A percentile compares a stretch with the other conserved stretches of the same genome.
phyloP scores from a whole-genome alignment of 805 yeast genomes.

The Metschnikowia shivogae region DNA sequence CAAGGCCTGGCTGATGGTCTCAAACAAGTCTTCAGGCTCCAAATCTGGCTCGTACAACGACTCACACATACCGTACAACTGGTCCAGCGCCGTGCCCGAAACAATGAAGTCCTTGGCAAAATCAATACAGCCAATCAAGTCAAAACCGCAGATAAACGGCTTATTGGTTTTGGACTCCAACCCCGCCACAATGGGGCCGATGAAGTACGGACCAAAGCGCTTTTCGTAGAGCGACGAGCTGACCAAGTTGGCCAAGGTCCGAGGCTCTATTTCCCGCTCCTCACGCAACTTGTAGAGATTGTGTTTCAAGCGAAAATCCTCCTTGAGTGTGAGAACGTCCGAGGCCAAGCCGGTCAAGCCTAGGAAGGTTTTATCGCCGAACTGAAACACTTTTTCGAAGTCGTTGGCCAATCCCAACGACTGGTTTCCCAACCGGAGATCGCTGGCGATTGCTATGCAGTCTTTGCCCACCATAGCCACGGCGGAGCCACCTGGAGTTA shows the following conservation, averaged over 20 bases:
- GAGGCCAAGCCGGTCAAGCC: slow-evolving; percentile 95
- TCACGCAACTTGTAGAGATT: slow-evolving; percentile 88
- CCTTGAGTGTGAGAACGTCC: slow-evolving; percentile 83
- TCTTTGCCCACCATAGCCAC: slow-evolving; percentile 99
- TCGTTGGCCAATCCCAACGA: slow-evolving; percentile 88
- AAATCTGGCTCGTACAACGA: slow-evolving; percentile 88
- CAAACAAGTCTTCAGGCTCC: slow-evolving; percentile 93
- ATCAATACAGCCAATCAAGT: slow-evolving; percentile 94
- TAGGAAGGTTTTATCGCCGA: slow-evolving; percentile 73
- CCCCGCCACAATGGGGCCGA: slow-evolving; percentile 96
- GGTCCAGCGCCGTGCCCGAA: slow-evolving; percentile 95
- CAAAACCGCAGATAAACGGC: slow-evolving; percentile 95
- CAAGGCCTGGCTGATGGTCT: slow-evolving; percentile 90
- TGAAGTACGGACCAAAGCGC: slow-evolving; percentile 94
- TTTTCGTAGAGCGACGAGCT: slow-evolving; percentile 85
- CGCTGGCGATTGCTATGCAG: slow-evolving; percentile 97
- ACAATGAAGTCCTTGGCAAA: slow-evolving; percentile 92
- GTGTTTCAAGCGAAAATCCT: slow-evolving; percentile 76
- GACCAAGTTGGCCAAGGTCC: slow-evolving; percentile 87
- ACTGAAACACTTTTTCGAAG: slow-evolving; percentile 87
- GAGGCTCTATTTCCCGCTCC: slow-evolving; percentile 89
- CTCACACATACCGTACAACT: slow-evolving; percentile 98
- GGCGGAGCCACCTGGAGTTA: slow-evolving; percentile 76
- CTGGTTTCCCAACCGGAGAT: slow-evolving; percentile 89
- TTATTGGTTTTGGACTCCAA: slow-evolving; percentile 72